Conservation (phyloP, 2,329 filamentous ascomycete genomes). For the Pyricularia sp. region DNA sequence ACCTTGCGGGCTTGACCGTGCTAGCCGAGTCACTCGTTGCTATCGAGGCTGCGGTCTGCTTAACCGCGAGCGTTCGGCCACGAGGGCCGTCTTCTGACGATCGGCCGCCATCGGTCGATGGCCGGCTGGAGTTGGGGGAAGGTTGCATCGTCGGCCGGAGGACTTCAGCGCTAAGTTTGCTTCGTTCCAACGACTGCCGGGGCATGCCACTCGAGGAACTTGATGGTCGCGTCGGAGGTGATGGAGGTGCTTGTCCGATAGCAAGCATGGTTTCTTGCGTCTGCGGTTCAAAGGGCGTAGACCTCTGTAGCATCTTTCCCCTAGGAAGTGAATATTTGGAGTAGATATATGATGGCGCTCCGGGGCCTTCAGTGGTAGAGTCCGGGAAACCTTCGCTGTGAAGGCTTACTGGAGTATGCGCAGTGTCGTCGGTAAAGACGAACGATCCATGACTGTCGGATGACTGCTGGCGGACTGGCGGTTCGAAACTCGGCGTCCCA, state of each 20-base stretch:
- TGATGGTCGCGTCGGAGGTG: conserved; percentile 50
- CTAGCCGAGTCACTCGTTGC: conserved; percentile 45
- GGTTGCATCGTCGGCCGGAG: conserved; percentile 28
- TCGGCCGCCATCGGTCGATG: conserved; percentile 33
- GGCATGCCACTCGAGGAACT: conserved; percentile 39
- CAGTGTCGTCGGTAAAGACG: conserved; percentile 52
- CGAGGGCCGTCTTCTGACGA: conserved; percentile 43
- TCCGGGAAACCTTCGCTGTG: conserved; percentile 60
- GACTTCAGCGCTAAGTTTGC: conserved; percentile 40
- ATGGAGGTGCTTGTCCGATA: conserved; percentile 44
- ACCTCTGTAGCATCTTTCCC: conserved; percentile 67
- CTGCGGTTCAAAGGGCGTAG: conserved; percentile 48
- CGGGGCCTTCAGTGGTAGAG: conserved; percentile 34
- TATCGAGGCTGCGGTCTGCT: conserved; percentile 36
- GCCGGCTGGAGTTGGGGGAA: conserved; percentile 33
- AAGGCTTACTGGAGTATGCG: conserved; percentile 63
- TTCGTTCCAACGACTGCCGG: conserved; percentile 39
- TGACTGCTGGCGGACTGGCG: conserved; percentile 52
- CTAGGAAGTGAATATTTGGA: conserved; percentile 77
- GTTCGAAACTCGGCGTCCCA: conserved; percentile 49
- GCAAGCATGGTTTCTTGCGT: conserved; percentile 34
- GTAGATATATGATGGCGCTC: conserved; percentile 72
- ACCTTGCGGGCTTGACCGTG: conserved; percentile 38
- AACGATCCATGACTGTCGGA: conserved; percentile 60
- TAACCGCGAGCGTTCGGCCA: conserved; percentile 25